These are phyloP conservation scores for Echium plantagineum DNA, from an alignment of 257 asterid species.

Conservation along the genomic window DNA sequence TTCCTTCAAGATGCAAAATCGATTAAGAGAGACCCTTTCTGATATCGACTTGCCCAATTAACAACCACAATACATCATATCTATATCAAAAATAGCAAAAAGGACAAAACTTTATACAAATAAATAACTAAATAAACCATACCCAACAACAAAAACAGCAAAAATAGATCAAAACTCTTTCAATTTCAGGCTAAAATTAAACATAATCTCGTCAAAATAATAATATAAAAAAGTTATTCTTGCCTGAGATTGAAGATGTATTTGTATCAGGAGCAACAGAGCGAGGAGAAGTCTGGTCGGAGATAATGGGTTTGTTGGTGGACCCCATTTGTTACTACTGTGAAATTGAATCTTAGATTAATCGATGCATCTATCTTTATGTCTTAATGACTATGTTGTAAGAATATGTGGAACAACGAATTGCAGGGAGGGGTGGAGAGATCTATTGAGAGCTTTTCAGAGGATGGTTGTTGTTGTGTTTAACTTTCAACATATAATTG, in stretches of 20 bases:
- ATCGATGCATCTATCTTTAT: conserved; percentile 3
- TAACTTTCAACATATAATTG: no score
- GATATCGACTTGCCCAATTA: background rate
- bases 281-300: conserved; percentile 9
- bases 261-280: conserved; percentile 6
- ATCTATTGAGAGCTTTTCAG: no score
- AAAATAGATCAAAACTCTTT: background rate
- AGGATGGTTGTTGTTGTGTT: no score
- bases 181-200: no score
- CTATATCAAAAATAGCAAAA: background rate
- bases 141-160: background rate
- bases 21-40: no score
- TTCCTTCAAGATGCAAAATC: no score
- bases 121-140: no score
- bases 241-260: conserved; percentile 43
- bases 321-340: conserved; percentile 13
- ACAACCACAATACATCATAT: background rate
- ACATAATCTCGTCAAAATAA: background rate
- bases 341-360: conserved; percentile 8
- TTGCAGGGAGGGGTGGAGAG: no score
- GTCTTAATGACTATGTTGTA: background rate
- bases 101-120: background rate
- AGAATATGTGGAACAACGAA: no score
- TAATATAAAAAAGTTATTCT: conserved; percentile 5
- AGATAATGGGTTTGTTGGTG: conserved; percentile 8